phyloP scores from a whole-genome alignment of 2,329 filamentous ascomycete species.

The Xylaria sp. region DNA sequence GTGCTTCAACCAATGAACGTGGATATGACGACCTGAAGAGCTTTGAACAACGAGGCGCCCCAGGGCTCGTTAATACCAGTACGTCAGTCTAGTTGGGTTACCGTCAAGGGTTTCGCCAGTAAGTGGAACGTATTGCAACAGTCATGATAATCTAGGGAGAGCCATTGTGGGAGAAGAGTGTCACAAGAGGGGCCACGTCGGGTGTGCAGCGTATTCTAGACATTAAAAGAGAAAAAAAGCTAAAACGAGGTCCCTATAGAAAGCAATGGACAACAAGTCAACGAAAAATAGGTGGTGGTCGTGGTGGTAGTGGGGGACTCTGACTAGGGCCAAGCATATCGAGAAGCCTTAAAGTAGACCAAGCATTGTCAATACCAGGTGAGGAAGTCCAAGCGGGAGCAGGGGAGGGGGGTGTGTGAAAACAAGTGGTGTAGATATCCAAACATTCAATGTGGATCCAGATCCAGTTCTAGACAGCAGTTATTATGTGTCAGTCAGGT shows the following conservation, averaged over 20 bases:
- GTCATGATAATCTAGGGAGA: slow-evolving; percentile 54
- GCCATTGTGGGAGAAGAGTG: slow-evolving; percentile 49
- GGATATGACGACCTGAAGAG: slow-evolving; percentile 45
- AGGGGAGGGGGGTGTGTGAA: slow-evolving; percentile 46
- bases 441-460: slow-evolving; percentile 49
- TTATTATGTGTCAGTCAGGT: slow-evolving; percentile 49
- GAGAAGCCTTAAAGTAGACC: slow-evolving; percentile 43
- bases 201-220: slow-evolving; percentile 50
- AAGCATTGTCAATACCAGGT: slow-evolving; percentile 44
- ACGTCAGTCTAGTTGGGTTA: slow-evolving; percentile 55
- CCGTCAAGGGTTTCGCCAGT: slow-evolving; percentile 52
- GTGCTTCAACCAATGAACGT: slow-evolving; percentile 57
- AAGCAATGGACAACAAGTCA: slow-evolving; percentile 45
- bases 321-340: slow-evolving; percentile 44
- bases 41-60: slow-evolving; percentile 48
- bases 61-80: slow-evolving; percentile 53
- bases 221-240: slow-evolving; percentile 46
- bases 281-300: slow-evolving; percentile 43
- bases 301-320: slow-evolving; percentile 47
- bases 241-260: slow-evolving; percentile 45
- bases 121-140: slow-evolving; percentile 52
- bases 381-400: slow-evolving; percentile 30
- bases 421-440: slow-evolving; percentile 41
- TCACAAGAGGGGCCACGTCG: slow-evolving; percentile 53
- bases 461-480: slow-evolving; percentile 47